Percentiles rank a stretch among this genome's conserved stretches.
These are phyloP conservation scores for Quercus gilva DNA, from an alignment of 306 rosid species.

Conservation along the genomic window DNA sequence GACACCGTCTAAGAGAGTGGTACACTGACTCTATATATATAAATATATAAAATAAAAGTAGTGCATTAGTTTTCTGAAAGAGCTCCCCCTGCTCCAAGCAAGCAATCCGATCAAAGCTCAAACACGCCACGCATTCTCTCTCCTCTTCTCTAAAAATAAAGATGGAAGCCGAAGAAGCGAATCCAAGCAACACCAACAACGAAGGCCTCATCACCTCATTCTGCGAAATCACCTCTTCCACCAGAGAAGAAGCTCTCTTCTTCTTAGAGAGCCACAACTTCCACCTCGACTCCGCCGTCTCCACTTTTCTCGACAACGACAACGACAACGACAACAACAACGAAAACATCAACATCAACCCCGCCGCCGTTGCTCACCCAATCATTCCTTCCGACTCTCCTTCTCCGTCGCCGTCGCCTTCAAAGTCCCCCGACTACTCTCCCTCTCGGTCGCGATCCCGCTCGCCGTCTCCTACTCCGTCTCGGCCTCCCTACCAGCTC, in stretches of 20 bases:
- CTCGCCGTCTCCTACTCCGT: constrained; percentile 33
- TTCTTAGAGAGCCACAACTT: constrained; percentile 81
- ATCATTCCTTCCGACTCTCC: constrained; percentile 4
- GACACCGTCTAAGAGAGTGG: no score
- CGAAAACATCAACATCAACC: not conserved
- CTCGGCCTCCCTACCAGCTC: constrained; percentile 66
- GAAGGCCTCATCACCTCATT: constrained; percentile 50
- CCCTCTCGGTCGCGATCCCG: constrained; percentile 25
- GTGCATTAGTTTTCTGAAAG: no score
- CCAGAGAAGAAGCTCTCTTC: constrained; percentile 73
- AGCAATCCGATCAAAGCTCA: not conserved
- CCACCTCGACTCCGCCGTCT: constrained; percentile 90
- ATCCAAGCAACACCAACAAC: constrained; percentile 16
- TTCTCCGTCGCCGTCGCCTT: constrained; percentile 33
- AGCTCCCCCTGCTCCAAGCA: not conserved
- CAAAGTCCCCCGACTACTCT: constrained; percentile 37
- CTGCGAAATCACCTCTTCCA: constrained; percentile 76
- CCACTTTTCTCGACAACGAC: constrained; percentile 62
- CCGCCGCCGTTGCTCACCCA: constrained; percentile 5
- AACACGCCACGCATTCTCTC: not conserved
- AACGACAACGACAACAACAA: not conserved
- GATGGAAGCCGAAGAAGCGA: constrained; percentile 31
- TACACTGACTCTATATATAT: no score
- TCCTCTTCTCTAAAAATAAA: constrained; percentile 11
- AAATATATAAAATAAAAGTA: no score